These are phyloP conservation scores for Delitschia confertaspora DNA, from an alignment of 495 filamentous ascomycete species.

Conservation along the genomic window DNA sequence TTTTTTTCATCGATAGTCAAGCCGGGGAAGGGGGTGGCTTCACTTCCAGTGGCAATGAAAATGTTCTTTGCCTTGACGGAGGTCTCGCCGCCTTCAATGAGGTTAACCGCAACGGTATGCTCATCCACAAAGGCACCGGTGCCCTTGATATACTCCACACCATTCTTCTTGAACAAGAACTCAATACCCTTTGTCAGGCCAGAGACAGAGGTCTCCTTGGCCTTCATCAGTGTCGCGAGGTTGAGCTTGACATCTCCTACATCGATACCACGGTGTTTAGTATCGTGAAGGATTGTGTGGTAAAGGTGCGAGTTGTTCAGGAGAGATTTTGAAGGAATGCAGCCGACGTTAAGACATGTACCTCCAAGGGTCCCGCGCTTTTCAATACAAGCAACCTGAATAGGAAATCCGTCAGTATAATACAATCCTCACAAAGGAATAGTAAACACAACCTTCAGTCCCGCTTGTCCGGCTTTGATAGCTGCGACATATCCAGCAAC, in stretches of 20 bases:
- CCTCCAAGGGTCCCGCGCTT: conserved; percentile 93
- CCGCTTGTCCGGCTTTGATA: conserved; percentile 97
- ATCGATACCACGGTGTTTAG: conserved; percentile 91
- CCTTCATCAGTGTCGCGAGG: conserved; percentile 91
- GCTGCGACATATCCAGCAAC: conserved; percentile 98
- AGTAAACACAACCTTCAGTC: conserved; percentile 69
- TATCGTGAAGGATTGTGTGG: conserved; percentile 95
- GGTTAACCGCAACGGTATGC: conserved; percentile 83
- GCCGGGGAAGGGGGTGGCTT: conserved; percentile 92
- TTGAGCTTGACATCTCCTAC: conserved; percentile 96
- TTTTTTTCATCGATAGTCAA: conserved; percentile 94
- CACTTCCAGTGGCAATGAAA: conserved; percentile 88
- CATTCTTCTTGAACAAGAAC: conserved; percentile 97
- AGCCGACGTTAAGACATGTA: conserved; percentile 97
- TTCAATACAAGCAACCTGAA: conserved; percentile 91
- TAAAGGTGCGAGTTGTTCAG: conserved; percentile 99
- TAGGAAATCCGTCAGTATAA: conserved; percentile 16
- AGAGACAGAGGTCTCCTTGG: conserved; percentile 83
- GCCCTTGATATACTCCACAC: conserved; percentile 93
- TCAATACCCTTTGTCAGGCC: conserved; percentile 95
- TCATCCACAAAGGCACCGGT: conserved; percentile 77
- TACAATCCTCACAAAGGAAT: not conserved
- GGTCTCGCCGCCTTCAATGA: conserved; percentile 82
- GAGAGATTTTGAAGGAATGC: conserved; percentile 97
- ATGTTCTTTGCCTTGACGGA: conserved; percentile 88